Conservation (phyloP, 139 green algal species). For the Dunaliella primolecta region DNA sequence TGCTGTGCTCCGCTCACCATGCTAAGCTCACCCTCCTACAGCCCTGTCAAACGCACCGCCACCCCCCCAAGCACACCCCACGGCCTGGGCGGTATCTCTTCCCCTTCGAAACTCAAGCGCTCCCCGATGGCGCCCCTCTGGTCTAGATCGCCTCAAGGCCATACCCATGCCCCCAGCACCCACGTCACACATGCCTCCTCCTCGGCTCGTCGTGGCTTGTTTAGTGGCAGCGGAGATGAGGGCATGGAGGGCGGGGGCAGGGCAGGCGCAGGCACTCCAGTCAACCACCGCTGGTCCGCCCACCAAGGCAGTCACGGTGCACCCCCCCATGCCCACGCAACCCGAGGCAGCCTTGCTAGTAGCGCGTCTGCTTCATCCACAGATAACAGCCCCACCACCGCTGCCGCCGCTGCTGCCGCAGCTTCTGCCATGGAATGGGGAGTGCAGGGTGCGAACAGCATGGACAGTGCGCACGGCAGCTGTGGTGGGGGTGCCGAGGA, state of each 20-base stretch:
- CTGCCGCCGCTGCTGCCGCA: background rate
- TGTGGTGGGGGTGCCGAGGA: no score
- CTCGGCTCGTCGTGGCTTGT: background rate
- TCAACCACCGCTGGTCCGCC: background rate
- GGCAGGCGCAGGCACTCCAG: no score
- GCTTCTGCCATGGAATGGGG: background rate
- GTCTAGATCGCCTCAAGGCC: background rate
- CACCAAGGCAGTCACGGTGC: background rate
- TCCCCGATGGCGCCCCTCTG: background rate
- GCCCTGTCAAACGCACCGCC: background rate
- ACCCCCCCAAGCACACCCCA: background rate
- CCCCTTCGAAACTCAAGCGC: background rate
- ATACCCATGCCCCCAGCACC: background rate
- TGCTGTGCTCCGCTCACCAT: background rate
- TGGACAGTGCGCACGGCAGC: no score
- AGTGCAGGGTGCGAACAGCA: background rate
- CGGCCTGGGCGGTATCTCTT: background rate
- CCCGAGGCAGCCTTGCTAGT: background rate
- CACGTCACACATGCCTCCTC: background rate
- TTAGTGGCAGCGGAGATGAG: background rate
- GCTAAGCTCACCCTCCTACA: background rate
- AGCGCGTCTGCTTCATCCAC: no score
- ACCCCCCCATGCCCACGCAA: background rate
- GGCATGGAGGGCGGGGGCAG: background rate
- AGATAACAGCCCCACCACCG: background rate